phyloP scores from a whole-genome alignment of 306 rosid genomes.

The Acacia confusa region DNA sequence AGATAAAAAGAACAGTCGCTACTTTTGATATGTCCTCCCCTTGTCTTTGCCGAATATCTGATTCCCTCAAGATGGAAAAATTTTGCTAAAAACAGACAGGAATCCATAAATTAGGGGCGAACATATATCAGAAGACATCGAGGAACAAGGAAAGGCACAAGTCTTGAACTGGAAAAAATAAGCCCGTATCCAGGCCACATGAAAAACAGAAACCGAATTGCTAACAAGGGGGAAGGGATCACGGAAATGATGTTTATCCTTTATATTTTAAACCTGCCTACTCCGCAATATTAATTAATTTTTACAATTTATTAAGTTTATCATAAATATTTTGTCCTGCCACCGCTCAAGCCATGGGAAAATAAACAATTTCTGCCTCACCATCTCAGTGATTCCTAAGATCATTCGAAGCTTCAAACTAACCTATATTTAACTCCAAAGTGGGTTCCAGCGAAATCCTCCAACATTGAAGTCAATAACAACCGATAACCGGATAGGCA shows the following conservation, averaged over 20 bases:
- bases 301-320: neutral
- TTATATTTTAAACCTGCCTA: neutral
- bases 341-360: neutral
- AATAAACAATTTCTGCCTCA: neutral
- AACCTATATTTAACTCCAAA: neutral
- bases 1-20: slow-evolving; percentile 60
- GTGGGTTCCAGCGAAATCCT: neutral
- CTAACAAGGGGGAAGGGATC: neutral
- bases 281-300: neutral
- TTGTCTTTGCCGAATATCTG: slow-evolving; percentile 53
- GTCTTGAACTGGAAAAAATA: neutral
- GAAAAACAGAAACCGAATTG: neutral
- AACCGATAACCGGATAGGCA: neutral
- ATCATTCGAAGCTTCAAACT: neutral
- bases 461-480: neutral
- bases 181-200: slow-evolving; percentile 5
- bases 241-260: neutral
- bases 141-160: neutral
- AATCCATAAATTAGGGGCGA: slow-evolving; percentile 11
- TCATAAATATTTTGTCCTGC: neutral
- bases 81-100: slow-evolving; percentile 56
- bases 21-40: slow-evolving; percentile 63
- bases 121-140: neutral
- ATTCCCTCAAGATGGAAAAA: slow-evolving; percentile 61
- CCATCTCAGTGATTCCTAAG: neutral